Evolutionary conservation across 1,139 yeast species (phyloP).

Genomic region (Geotrichum fermentans): DNA sequence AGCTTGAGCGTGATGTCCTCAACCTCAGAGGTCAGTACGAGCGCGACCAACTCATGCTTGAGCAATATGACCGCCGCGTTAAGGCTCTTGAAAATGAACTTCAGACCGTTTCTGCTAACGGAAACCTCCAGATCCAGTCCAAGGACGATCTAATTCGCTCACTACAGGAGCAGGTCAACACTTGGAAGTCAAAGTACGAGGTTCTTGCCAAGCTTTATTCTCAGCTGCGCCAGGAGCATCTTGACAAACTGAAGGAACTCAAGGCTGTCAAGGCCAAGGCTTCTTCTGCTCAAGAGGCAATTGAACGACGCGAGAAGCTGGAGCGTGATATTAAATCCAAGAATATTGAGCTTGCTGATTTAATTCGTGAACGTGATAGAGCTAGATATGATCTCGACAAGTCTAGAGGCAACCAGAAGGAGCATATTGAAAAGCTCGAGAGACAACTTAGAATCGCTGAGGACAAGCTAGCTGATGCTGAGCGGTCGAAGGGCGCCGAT

Average conservation of each 20-base stretch:
- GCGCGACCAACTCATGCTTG: slow-evolving; percentile 75
- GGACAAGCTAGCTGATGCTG: slow-evolving; percentile 57
- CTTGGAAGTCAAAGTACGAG: slow-evolving; percentile 86
- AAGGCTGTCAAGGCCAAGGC: slow-evolving; percentile 86
- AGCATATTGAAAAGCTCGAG: slow-evolving; percentile 62
- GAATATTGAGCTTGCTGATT: slow-evolving; percentile 81
- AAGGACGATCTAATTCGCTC: slow-evolving; percentile 69
- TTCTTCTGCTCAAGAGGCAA: slow-evolving; percentile 88
- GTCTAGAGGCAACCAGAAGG: slow-evolving; percentile 59
- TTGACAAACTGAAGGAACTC: slow-evolving; percentile 70
- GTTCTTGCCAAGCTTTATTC: slow-evolving; percentile 85
- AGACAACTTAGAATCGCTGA: slow-evolving; percentile 62
- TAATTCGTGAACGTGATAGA: slow-evolving; percentile 84
- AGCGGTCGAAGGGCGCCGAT: slow-evolving; percentile 63
- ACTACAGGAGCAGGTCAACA: slow-evolving; percentile 67
- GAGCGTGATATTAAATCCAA: slow-evolving; percentile 83
- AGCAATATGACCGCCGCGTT: slow-evolving; percentile 84
- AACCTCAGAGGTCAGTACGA: slow-evolving; percentile 78
- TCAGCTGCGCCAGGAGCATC: slow-evolving; percentile 87
- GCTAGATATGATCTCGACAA: slow-evolving; percentile 81
- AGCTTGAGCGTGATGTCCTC: slow-evolving; percentile 74
- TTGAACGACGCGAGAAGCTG: slow-evolving; percentile 73
- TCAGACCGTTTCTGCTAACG: slow-evolving; percentile 55
- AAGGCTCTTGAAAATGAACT: slow-evolving; percentile 77
- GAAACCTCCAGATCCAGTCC: slow-evolving; percentile 68